Conservation (phyloP, 148 eudicot genomes). For the Tetragonia tetragonoides region DNA sequence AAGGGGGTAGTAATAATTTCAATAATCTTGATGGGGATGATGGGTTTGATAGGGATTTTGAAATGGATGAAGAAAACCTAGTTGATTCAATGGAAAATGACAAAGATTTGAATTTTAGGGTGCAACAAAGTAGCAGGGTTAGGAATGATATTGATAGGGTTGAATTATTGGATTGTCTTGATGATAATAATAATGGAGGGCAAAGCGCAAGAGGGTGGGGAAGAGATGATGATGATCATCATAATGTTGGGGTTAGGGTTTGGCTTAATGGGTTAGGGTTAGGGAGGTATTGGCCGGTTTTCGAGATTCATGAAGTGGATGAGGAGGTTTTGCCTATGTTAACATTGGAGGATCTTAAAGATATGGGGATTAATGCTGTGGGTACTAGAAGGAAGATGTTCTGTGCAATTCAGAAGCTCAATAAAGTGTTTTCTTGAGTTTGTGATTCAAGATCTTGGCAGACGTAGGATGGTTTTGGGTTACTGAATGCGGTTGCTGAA, state of each 20-base stretch:
- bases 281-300: slow-evolving; percentile 55
- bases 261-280: slow-evolving; percentile 58
- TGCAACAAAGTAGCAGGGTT: slow-evolving; percentile 6
- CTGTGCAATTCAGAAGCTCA: slow-evolving; percentile 60
- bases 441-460: neutral
- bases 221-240: slow-evolving; percentile 16
- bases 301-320: slow-evolving; percentile 72
- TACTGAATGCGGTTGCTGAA: slow-evolving; percentile 15
- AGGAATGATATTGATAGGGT: slow-evolving; percentile 21
- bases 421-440: slow-evolving; percentile 48
- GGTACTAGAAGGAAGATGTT: slow-evolving; percentile 70
- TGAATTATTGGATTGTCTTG: slow-evolving; percentile 37
- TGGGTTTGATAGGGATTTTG: slow-evolving; percentile 39
- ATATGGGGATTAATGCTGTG: slow-evolving; percentile 77
- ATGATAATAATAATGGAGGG: slow-evolving; percentile 35
- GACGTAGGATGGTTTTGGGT: neutral
- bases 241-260: slow-evolving; percentile 39
- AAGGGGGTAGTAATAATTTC: slow-evolving; percentile 1
- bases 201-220: slow-evolving; percentile 25
- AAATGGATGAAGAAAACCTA: slow-evolving; percentile 39
- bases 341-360: slow-evolving; percentile 73
- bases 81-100: slow-evolving; percentile 40
- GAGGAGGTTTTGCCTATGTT: slow-evolving; percentile 70
- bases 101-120: slow-evolving; percentile 33
- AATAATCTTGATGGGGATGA: slow-evolving; percentile 22